A percentile compares a stretch with the other conserved stretches of the same genome.
phyloP scores from a whole-genome alignment of 2,329 filamentous ascomycete species.

The Botrytis aclada region DNA sequence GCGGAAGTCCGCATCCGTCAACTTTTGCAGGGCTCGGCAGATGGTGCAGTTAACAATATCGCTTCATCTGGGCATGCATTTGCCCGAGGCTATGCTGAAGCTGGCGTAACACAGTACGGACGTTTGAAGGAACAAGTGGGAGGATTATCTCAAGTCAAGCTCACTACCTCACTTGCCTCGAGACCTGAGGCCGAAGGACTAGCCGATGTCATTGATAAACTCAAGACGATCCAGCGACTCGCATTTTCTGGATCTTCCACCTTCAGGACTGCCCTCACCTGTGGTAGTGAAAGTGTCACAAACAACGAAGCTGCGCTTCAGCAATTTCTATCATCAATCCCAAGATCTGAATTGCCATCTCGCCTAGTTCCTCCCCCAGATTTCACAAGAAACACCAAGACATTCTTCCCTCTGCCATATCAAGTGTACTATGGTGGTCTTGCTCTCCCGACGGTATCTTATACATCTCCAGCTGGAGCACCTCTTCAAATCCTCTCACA shows the following conservation, averaged over 20 bases:
- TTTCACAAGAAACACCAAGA: conserved; percentile 57
- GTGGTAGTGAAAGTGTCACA: conserved; percentile 68
- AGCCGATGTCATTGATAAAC: conserved; percentile 71
- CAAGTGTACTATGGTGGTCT: conserved; percentile 94
- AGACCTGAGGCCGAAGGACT: conserved; percentile 67
- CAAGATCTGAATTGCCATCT: conserved; percentile 44
- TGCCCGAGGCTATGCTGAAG: conserved; percentile 79
- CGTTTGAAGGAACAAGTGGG: conserved; percentile 79
- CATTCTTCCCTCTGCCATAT: conserved; percentile 92
- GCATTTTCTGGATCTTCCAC: conserved; percentile 65
- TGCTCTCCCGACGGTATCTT: conserved; percentile 79
- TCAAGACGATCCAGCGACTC: conserved; percentile 80
- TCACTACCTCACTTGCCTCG: conserved; percentile 75
- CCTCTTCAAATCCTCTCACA: conserved; percentile 86
- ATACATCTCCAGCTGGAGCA: conserved; percentile 70
- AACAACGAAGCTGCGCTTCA: conserved; percentile 69
- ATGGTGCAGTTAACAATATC: conserved; percentile 87
- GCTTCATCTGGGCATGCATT: conserved; percentile 87
- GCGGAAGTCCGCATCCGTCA: conserved; percentile 81
- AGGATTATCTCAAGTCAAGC: conserved; percentile 85
- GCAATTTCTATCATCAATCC: conserved; percentile 65
- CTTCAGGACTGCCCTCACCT: conserved; percentile 81
- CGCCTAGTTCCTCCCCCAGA: conserved; percentile 37
- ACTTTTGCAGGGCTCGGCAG: conserved; percentile 79
- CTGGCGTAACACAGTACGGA: conserved; percentile 69